phyloP scores from a whole-genome alignment of 768 basidiomycete species.

The Dacryopinax primogenitus region DNA sequence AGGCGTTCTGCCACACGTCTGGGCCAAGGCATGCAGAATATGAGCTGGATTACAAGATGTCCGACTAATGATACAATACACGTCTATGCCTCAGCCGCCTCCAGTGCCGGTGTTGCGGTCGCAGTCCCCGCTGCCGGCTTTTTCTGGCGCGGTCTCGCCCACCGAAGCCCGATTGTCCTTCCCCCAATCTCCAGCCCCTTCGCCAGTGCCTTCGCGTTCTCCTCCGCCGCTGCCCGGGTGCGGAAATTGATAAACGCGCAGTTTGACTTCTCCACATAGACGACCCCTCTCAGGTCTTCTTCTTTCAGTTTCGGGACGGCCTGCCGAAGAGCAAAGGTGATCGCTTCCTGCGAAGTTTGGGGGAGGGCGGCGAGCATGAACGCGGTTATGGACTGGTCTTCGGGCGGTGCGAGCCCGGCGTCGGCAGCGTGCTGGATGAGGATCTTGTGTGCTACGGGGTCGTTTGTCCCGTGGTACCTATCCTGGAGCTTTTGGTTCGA shows the following conservation, averaged over 20 bases:
- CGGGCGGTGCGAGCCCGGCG: slow-evolving; percentile 79
- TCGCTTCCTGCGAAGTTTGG: slow-evolving; percentile 53
- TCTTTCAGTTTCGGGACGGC: slow-evolving; percentile 54
- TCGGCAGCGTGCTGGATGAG: slow-evolving; percentile 62
- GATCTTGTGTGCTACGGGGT: slow-evolving; percentile 90
- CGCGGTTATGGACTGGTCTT: slow-evolving; percentile 72
- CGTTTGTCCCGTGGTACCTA: slow-evolving; percentile 81
- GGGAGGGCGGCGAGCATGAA: slow-evolving; percentile 75
- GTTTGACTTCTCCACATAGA: slow-evolving; percentile 70
- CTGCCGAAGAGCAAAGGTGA: slow-evolving; percentile 58
- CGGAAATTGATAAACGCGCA: slow-evolving; percentile 96
- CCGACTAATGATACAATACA: not conserved
- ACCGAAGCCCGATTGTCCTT: slow-evolving; percentile 59
- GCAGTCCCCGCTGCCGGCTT: not conserved
- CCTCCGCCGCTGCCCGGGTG: slow-evolving; percentile 68
- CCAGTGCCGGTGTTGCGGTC: not conserved
- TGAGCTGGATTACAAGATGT: too few relatives aligned
- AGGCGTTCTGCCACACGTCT: too few relatives aligned
- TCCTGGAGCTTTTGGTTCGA: slow-evolving; percentile 90
- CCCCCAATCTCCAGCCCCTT: slow-evolving; percentile 79
- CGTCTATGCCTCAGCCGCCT: not conserved
- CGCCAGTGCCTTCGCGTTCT: slow-evolving; percentile 80
- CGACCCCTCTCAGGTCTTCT: slow-evolving; percentile 63
- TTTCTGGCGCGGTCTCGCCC: slow-evolving; percentile 35
- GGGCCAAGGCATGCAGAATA: too few relatives aligned